Base-by-base conservation (phyloP, 2,329 filamentous ascomycete genomes). In the Fusarium kyushuense region DNA sequence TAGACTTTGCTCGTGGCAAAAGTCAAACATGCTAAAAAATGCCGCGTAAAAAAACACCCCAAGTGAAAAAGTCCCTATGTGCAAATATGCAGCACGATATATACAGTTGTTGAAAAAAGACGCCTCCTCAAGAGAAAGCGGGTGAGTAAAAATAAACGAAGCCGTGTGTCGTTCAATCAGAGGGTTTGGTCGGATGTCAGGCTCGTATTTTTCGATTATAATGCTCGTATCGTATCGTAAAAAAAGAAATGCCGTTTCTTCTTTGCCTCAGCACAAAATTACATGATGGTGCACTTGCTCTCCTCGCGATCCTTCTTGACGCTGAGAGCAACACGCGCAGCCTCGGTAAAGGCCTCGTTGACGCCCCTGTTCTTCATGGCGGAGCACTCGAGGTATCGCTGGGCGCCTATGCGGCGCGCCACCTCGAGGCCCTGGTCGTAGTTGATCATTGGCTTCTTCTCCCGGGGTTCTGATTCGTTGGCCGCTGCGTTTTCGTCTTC, bases 301-400 rank as follows among this genome's bases (percentile, higher is more conserved):
- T 88, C 86, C 65, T 90, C 87, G 72, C 87, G 85, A 63, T 87
- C 87, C 73, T 88, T 87, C 81, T 87, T 90, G 58, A 91, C 88
- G 71, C 88, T 89, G 57, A 99, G 84, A 16, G 96, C 96, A 35
- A 99, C 96, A 75, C 96, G 91, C 25, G 96, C 95, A 40, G 96
- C 96, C 83, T 99, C 96, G 40, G 96, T 98, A 76, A 99, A 99
- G 42, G 96, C 96, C 81, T 99, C 96, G 80, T 98, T 97, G 76
- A 99, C 96, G 64, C 96, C 96, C 51, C 96, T 89, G 81, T 99
- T 99, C 82, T 94, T 91, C 90, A 98, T 98, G 58, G 96, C 96
- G 36, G 96, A 98, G 84, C 96, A 99, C 85, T 99, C 96, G 57
- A 99, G 88, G 79, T 99, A 99, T 76, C 96, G 90, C 76, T 97